Conservation (phyloP, 164 flowering plant species). For the Magnolia sinica region DNA sequence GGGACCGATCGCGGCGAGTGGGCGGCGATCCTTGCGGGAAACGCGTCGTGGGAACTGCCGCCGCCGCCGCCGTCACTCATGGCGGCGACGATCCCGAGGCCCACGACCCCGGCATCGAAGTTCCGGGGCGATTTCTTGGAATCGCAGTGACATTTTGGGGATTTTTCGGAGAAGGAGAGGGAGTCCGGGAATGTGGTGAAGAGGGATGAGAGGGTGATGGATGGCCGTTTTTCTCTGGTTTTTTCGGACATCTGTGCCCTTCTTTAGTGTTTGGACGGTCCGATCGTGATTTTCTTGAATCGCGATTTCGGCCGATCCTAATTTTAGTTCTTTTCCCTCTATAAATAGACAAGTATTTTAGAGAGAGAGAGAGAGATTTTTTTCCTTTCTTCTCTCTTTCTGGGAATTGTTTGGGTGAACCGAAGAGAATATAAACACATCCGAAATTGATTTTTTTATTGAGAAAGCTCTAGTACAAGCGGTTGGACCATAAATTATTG, state of each 20-base stretch:
- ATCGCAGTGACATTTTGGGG: constrained; percentile 8
- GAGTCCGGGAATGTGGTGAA: constrained; percentile 24
- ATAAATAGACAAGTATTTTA: neutral
- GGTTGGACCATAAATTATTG: too few relatives aligned
- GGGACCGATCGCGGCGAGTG: constrained; percentile 34
- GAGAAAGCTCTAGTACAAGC: neutral
- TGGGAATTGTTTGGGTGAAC: neutral
- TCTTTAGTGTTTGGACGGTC: neutral
- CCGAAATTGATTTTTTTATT: neutral
- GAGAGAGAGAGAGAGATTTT: neutral
- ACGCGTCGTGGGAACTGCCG: constrained; percentile 13
- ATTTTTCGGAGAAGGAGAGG: constrained; percentile 13
- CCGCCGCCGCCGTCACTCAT: constrained; percentile 27
- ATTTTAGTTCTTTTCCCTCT: neutral
- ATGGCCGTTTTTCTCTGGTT: neutral
- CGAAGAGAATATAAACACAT: neutral
- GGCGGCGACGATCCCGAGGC: constrained; percentile 52
- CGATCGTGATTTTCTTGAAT: neutral
- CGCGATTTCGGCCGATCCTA: neutral
- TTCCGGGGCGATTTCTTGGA: constrained; percentile 30
- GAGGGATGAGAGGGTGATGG: constrained; percentile 26
- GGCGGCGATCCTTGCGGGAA: constrained; percentile 7
- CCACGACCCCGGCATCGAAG: constrained; percentile 34
- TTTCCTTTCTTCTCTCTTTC: neutral
- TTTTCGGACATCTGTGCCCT: constrained; percentile 1